A percentile compares a stretch with the other conserved stretches of the same genome.
These are phyloP conservation scores for Tanozyma kutaoensis DNA, from an alignment of 805 yeast genomes.

Conservation along the genomic window DNA sequence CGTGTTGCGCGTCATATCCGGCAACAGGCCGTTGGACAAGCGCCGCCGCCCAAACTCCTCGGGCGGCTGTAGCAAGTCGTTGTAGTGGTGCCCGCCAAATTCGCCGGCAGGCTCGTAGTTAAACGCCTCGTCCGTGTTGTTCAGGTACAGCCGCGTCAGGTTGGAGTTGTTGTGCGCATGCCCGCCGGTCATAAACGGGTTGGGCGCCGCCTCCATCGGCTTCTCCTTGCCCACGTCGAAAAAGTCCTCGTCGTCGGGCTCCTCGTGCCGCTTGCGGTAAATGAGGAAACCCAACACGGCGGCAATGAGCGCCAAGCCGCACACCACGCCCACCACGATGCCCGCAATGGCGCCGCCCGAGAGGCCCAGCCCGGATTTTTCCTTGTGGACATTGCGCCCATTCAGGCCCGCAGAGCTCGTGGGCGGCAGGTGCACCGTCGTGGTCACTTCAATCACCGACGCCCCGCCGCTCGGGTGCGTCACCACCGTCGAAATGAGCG, in stretches of 20 bases:
- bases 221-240: neutral
- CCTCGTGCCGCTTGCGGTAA: conserved; percentile 24
- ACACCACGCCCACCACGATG: conserved; percentile 26
- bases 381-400: conserved; percentile 1
- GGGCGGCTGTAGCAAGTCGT: conserved; percentile 1
- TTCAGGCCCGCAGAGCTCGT: conserved; percentile 1
- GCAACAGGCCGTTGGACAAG: conserved; percentile 41
- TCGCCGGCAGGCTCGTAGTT: conserved; percentile 1
- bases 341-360: conserved; percentile 30
- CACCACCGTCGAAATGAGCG: conserved; percentile 9
- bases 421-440: conserved; percentile 5
- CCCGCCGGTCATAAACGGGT: no score
- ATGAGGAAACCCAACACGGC: conserved; percentile 24
- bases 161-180: conserved; percentile 7
- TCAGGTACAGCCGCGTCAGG: conserved; percentile 6
- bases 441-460: conserved; percentile 11
- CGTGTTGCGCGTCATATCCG: conserved; percentile 33
- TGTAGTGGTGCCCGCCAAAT: neutral
- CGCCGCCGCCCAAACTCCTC: conserved; percentile 32
- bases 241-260: conserved; percentile 18
- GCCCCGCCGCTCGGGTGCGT: conserved; percentile 3
- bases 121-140: conserved; percentile 5
- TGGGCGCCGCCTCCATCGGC: no score
- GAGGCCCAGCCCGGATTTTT: conserved; percentile 6
- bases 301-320: conserved; percentile 19